Base-by-base conservation (phyloP, 2,329 filamentous ascomycete species). In the Colletotrichum falcatum region DNA sequence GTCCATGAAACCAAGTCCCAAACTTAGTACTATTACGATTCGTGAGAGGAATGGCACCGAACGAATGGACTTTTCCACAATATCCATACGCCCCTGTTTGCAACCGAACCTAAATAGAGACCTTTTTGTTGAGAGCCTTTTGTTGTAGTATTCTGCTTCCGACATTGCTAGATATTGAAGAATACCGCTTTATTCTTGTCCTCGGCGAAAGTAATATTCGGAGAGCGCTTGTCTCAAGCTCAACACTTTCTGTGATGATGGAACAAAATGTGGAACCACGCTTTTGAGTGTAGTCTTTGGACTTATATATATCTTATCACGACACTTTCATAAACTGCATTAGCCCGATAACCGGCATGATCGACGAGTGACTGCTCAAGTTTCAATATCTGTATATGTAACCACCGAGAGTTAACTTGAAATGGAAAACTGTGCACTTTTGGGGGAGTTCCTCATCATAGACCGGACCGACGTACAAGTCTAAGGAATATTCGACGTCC, bases 41-140 rank as follows among this genome's bases (percentile, higher is more conserved):
- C 16, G n/a, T n/a, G 7, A 30, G n/a, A 4, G 37, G 9, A 46
- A 18, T 5, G 28, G 28, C 39, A 23, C 12, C 39, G 18, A 48
- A 65, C 23, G 16, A 42, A 8, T 42, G 23, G 18, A 5, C 53
- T 18, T 65, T 54, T 48, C 54, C 66, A 69, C n/a, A 54, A 30
- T 33, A 37, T 64, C 44, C 12, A 18, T 42, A 48, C 48, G 55
- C 23, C 42, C 23, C 35, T 37, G 30, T 35, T 20, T 28, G n/a
- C 23, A 58, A 18, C 16, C 18, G 46, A 49, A 16, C 37, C 4
- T 46, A 59, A 11, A 35, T 55, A 20, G 30, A 35, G 44, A 46
- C n/a, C 20, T 14, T 66, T 66, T 42, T 42, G 48, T 11, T 60
- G n/a, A n/a, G n/a, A n/a, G 4, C 30, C 30, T 7, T 33, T 33